Conservation (phyloP, 208 protist genomes). For the Crithidia expoeki region DNA sequence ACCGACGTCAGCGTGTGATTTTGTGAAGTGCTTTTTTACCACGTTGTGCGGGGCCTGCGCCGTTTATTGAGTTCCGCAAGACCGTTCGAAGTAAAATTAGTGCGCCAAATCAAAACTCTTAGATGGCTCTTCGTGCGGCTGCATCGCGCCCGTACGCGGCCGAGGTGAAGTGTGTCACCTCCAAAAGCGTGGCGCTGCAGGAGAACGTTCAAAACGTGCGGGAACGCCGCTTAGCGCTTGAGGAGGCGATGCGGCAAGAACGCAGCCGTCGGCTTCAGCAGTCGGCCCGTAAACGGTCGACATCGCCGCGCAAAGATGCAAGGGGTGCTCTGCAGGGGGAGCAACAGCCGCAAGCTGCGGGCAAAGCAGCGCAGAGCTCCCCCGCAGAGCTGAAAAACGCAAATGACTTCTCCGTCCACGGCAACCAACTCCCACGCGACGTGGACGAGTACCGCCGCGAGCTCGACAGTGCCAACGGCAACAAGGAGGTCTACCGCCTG, state of each 20-base stretch:
- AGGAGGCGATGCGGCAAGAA: conserved; percentile 35
- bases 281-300: neutral
- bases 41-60: too few species aligned
- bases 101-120: too few species aligned
- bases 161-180: conserved; percentile 17
- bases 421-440: neutral
- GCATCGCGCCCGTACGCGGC: conserved; percentile 17
- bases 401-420: neutral
- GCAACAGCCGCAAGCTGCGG: neutral
- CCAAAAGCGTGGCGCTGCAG: conserved; percentile 10
- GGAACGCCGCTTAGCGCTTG: conserved; percentile 18
- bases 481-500: conserved; percentile 12
- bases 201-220: conserved; percentile 14
- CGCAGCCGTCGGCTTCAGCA: conserved; percentile 27
- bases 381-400: neutral
- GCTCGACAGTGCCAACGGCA: conserved; percentile 21
- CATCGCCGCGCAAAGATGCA: neutral
- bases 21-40: too few species aligned
- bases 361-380: neutral
- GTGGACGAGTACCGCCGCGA: conserved; percentile 33
- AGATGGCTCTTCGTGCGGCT: conserved; percentile 16
- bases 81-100: too few species aligned
- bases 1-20: too few species aligned
- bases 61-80: too few species aligned
- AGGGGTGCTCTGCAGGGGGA: neutral